Conservation (phyloP, 352 stramenopile genomes). For the Phytopythium montanum region DNA sequence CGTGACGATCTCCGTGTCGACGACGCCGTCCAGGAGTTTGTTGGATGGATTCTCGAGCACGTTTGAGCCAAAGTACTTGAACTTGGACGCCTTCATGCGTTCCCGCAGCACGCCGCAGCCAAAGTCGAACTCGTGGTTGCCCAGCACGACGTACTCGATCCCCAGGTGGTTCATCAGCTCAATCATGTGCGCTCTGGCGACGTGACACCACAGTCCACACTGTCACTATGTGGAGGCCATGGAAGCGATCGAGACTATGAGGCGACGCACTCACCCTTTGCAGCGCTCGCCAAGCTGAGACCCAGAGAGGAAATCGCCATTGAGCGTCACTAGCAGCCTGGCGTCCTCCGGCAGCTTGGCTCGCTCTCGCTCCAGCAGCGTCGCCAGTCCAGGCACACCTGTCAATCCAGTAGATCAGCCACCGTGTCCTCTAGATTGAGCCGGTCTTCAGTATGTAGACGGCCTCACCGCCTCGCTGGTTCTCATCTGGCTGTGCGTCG, state of each 20-base stretch:
- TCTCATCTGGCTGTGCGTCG: slow-evolving; percentile 40
- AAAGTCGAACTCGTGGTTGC: slow-evolving; percentile 85
- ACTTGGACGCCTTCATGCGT: slow-evolving; percentile 51
- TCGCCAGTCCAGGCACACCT: slow-evolving; percentile 19
- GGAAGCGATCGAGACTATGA: background rate
- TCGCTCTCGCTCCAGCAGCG: slow-evolving; percentile 31
- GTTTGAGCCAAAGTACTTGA: slow-evolving; percentile 79
- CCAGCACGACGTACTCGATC: slow-evolving; percentile 71
- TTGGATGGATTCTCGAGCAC: slow-evolving; percentile 29
- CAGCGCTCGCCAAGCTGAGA: slow-evolving; percentile 35
- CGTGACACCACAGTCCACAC: background rate
- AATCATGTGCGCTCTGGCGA: slow-evolving; percentile 49
- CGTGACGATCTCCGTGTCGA: too few relatives aligned
- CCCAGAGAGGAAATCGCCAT: slow-evolving; percentile 50
- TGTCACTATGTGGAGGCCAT: too few relatives aligned
- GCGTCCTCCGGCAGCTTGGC: slow-evolving; percentile 26
- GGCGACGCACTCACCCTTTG: slow-evolving; percentile 27
- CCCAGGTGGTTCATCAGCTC: slow-evolving; percentile 69
- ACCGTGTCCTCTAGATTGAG: too few relatives aligned
- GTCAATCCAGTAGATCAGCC: too few relatives aligned
- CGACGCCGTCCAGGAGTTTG: too few relatives aligned
- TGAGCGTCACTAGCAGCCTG: slow-evolving; percentile 48
- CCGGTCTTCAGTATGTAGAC: background rate
- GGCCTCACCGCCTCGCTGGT: slow-evolving; percentile 30
- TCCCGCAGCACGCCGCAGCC: slow-evolving; percentile 42